Conservation (phyloP, 768 basidiomycete species). For the Phallus indusiatus region DNA sequence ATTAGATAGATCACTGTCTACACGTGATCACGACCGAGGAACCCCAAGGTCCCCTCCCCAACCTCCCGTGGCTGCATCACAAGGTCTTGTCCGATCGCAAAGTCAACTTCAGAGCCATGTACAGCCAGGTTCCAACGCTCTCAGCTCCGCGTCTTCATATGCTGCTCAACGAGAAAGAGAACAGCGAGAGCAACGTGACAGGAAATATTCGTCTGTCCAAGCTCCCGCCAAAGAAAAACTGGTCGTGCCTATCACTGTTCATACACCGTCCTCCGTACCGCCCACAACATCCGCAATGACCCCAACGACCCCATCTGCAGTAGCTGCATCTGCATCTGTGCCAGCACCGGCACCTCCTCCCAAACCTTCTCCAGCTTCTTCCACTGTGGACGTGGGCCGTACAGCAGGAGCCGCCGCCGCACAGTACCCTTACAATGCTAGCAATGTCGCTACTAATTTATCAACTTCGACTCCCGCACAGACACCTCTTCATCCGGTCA, state of each 20-base stretch:
- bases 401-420: constrained; percentile 14
- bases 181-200: not conserved
- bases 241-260: constrained; percentile 18
- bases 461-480: constrained; percentile 1
- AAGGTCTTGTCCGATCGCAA: not conserved
- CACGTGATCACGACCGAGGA: not conserved
- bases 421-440: not conserved
- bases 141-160: not conserved
- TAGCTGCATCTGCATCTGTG: constrained; percentile 4
- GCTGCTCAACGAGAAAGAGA: constrained; percentile 23
- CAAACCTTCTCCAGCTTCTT: constrained; percentile 17
- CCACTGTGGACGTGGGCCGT: constrained; percentile 18
- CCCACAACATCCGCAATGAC: constrained; percentile 58
- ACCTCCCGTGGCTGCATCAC: not conserved
- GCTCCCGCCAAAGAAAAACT: constrained; percentile 26
- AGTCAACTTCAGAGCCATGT: not conserved
- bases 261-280: constrained; percentile 48
- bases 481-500: not conserved
- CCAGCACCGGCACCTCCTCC: constrained; percentile 35
- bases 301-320: not conserved
- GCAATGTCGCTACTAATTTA: not conserved
- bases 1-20: not conserved
- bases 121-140: not conserved
- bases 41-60: not conserved
- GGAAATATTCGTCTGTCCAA: constrained; percentile 24